A percentile compares a stretch with the other conserved stretches of the same genome.
Conservation (phyloP, 192 early-diverging fungal species). For the Diversispora eburnea region DNA sequence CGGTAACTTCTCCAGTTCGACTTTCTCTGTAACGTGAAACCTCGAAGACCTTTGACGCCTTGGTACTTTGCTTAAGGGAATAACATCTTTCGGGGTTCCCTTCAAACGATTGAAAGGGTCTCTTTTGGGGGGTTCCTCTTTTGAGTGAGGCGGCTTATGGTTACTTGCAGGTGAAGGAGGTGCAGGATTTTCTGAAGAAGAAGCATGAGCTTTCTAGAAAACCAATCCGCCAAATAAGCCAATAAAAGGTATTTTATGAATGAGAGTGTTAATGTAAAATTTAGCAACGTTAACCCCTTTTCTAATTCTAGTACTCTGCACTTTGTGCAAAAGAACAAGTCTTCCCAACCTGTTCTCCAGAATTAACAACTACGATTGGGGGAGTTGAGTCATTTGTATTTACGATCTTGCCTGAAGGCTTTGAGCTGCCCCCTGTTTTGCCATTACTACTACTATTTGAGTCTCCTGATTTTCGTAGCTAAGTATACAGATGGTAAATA, state of each 20-base stretch:
- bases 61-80: constrained; percentile 76
- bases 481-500: neutral
- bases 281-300: constrained; percentile 1
- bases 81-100: constrained; percentile 60
- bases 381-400: constrained; percentile 5
- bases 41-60: constrained; percentile 81
- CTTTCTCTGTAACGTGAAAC: constrained; percentile 77
- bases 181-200: neutral
- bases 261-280: neutral
- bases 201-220: neutral
- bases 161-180: constrained; percentile 24
- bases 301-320: neutral
- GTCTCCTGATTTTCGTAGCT: constrained; percentile 26
- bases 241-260: neutral
- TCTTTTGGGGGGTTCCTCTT: constrained; percentile 43
- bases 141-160: constrained; percentile 28
- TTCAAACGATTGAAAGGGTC: constrained; percentile 50
- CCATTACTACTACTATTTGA: constrained; percentile 23
- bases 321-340: neutral
- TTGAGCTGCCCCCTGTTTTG: constrained; percentile 18
- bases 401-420: constrained; percentile 21
- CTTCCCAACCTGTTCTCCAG: constrained; percentile 22
- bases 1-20: constrained; percentile 74
- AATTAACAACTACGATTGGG: constrained; percentile 24
- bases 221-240: neutral